Percentiles rank a stretch among this genome's conserved stretches.
Evolutionary conservation across 148 eudicot species (phyloP).

Genomic region (Heliosperma pusillum): DNA sequence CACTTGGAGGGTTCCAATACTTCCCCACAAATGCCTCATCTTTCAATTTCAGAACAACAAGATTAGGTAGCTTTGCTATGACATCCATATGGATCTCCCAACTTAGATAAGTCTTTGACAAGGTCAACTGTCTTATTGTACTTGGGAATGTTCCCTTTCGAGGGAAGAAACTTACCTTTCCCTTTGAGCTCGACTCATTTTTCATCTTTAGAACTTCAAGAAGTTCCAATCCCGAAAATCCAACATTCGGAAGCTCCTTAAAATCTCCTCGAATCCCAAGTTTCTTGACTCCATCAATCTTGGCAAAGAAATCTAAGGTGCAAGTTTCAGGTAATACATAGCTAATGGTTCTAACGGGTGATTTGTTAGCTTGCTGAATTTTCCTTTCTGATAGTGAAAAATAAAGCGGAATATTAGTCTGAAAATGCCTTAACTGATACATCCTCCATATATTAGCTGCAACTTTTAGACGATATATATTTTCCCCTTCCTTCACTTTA

Average conservation of each 20-base stretch:
- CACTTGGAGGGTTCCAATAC: constrained; percentile 13
- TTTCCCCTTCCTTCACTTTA: not conserved
- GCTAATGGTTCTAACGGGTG: constrained; percentile 7
- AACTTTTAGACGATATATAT: not conserved
- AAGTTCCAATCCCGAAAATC: not conserved
- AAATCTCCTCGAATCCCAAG: constrained; percentile 14
- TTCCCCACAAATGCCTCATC: constrained; percentile 10
- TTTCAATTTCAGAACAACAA: constrained; percentile 7
- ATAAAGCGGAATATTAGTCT: constrained; percentile 6
- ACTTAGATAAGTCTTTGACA: not conserved
- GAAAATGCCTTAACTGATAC: constrained; percentile 5
- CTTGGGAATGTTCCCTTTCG: not conserved
- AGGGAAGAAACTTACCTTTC: not conserved
- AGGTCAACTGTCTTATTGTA: not conserved
- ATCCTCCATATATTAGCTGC: constrained; percentile 10
- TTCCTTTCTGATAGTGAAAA: not conserved
- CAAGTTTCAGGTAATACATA: constrained; percentile 12
- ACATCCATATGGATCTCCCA: constrained; percentile 8
- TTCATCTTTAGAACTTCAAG: constrained; percentile 3
- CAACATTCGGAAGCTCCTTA: not conserved
- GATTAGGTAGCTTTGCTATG: constrained; percentile 1
- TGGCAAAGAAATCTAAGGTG: constrained; percentile 8
- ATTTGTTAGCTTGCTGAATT: constrained; percentile 3
- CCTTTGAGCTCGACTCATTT: not conserved
- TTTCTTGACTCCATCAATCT: not conserved